Conservation (phyloP, 352 stramenopile genomes). For the Pythium oligandrum region DNA sequence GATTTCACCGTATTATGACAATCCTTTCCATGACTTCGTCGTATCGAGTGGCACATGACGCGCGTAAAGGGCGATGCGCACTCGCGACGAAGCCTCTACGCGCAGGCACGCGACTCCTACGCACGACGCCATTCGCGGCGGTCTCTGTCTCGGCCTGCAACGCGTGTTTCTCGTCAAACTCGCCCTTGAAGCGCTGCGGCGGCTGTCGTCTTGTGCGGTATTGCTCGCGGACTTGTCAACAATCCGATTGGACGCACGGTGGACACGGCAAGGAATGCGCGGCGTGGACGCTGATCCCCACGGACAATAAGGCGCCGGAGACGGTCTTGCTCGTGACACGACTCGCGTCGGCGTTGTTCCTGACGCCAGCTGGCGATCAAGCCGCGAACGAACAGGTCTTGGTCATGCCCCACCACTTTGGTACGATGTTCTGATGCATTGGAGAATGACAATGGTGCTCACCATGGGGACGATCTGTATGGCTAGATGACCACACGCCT, state of each 20-base stretch:
- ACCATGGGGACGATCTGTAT: conserved; percentile 1
- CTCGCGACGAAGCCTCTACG: conserved; percentile 27
- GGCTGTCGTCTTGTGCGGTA: conserved; percentile 59
- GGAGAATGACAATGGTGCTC: neutral
- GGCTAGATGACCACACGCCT: conserved; percentile 31
- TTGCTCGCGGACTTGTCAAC: conserved; percentile 63
- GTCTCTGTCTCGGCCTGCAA: conserved; percentile 39
- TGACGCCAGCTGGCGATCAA: conserved; percentile 11
- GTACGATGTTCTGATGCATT: conserved; percentile 13
- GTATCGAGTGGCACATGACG: conserved; percentile 17
- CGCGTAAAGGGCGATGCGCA: conserved; percentile 39
- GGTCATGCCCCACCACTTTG: conserved; percentile 37
- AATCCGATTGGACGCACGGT: conserved; percentile 40
- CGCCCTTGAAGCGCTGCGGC: conserved; percentile 35
- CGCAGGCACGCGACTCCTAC: conserved; percentile 29
- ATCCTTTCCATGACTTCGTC: neutral
- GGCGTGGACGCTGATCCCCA: conserved; percentile 35
- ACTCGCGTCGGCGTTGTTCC: conserved; percentile 30
- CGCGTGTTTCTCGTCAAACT: conserved; percentile 33
- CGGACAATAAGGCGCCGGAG: conserved; percentile 13
- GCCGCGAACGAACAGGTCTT: conserved; percentile 17
- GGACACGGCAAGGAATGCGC: conserved; percentile 46
- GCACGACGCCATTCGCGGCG: conserved; percentile 19
- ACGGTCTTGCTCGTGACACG: conserved; percentile 56
- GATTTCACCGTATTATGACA: no score